Base-by-base conservation (phyloP, 2,329 filamentous ascomycete species). In the Fusarium vanettenii region DNA sequence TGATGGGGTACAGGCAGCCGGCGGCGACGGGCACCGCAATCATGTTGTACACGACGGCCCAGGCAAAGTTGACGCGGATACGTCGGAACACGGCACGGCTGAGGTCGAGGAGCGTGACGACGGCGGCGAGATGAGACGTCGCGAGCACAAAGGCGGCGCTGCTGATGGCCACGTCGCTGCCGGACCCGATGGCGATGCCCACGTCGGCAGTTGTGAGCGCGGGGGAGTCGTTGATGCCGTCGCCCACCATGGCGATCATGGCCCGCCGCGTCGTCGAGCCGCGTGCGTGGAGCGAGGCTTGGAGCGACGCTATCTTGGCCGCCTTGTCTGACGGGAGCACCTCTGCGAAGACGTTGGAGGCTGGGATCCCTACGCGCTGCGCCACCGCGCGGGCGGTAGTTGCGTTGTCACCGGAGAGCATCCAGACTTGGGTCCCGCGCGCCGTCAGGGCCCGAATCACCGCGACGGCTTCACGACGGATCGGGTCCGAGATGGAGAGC, bases 361-460 rank as follows among this genome's bases (percentile, higher is more conserved):
- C 79, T 0, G 91, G 88, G 73, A 98, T 98, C 25, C 94, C 94
- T 20, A 98, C 87, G 78, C 90, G 90, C 2, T 87, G 84, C 1
- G 93, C 95, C 4, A 98, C 94, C 0, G 95, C 94, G 22, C 89
- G 87, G 3, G 95, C 95, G 1, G 95, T 98, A n/a, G 87, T 91
- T n/a, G 87, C 85, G 79, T 98, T 98, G 85, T 98, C 95, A 33
- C 95, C 95, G 0, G 95, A 97, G 41, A 98, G 91, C 94, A 98
- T 97, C 91, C 93, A 98, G 5, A 97, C 93, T 35, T 92, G 89
- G 56, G 93, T 92, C 22, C 92, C 91, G 18, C 89, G 89, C 6
- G 87, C 82, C 50, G 90, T 88, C 0, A 98, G 89, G 2, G 91
- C 87, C 8, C 84, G 82, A 67, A 97, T 89, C 20, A 96, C 91